These are phyloP conservation scores for Daucus carota DNA, from an alignment of 129 eudicot species.

Conservation along the genomic window DH1_v3.0 NC_030386.2:35720501-35721000, in stretches of 20 bases:
- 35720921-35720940: background rate
- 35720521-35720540: constrained; percentile 77
- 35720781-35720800: constrained; percentile 77
- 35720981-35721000: background rate
- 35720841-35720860: constrained; percentile 71
- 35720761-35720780: constrained; percentile 78
- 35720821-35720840: constrained; percentile 91
- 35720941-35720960: background rate
- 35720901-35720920: background rate
- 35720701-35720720: constrained; percentile 6
- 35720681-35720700: background rate
- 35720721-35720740: constrained; percentile 65
- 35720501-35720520: constrained; percentile 51
- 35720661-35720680: background rate
- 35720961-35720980: background rate
- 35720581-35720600: constrained; percentile 85
- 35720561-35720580: constrained; percentile 63
- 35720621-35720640: constrained; percentile 1
- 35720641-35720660: background rate
- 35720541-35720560: constrained; percentile 65
- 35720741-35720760: constrained; percentile 69
- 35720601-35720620: constrained; percentile 69
- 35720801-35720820: constrained; percentile 84
- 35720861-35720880: background rate
- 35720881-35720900: background rate